These are phyloP conservation scores for Spirogloea muscicola DNA, from an alignment of 139 green algal species.

Conservation along the genomic window DNA sequence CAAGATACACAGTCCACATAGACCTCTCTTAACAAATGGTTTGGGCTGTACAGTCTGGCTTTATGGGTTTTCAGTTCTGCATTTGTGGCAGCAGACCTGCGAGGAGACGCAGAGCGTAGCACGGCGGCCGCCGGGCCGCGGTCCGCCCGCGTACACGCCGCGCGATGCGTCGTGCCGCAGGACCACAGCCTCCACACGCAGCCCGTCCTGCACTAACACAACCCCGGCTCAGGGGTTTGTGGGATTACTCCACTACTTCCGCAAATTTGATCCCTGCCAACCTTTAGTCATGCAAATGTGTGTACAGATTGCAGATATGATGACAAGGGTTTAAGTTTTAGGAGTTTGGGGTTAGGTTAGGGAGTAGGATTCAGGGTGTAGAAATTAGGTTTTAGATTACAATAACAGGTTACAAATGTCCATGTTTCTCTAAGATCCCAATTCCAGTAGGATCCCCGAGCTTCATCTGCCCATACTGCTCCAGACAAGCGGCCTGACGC, in stretches of 20 bases:
- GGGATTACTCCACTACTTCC: neutral
- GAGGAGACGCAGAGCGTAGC: constrained; percentile 65
- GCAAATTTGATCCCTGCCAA: neutral
- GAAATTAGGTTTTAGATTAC: neutral
- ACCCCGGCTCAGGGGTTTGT: neutral
- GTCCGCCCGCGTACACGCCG: constrained; percentile 20
- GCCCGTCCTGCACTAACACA: constrained; percentile 72
- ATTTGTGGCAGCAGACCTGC: constrained; percentile 28
- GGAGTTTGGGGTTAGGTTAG: neutral
- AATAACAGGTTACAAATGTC: neutral
- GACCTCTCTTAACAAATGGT: too few species aligned
- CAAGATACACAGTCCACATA: too few species aligned
- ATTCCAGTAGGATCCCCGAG: constrained; percentile 1
- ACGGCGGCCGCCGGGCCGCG: constrained; percentile 48
- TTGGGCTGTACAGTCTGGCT: too few species aligned
- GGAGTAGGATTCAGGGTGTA: neutral
- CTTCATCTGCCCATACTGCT: too few species aligned
- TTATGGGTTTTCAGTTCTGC: too few species aligned
- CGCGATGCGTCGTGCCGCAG: constrained; percentile 50
- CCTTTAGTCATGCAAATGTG: neutral
- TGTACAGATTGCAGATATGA: neutral
- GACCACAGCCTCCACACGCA: constrained; percentile 74
- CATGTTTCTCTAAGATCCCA: neutral
- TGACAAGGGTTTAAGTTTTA: neutral
- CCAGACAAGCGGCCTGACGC: neutral